phyloP scores from a whole-genome alignment of 306 rosid species.

The Phaseolus lunatus region DNA sequence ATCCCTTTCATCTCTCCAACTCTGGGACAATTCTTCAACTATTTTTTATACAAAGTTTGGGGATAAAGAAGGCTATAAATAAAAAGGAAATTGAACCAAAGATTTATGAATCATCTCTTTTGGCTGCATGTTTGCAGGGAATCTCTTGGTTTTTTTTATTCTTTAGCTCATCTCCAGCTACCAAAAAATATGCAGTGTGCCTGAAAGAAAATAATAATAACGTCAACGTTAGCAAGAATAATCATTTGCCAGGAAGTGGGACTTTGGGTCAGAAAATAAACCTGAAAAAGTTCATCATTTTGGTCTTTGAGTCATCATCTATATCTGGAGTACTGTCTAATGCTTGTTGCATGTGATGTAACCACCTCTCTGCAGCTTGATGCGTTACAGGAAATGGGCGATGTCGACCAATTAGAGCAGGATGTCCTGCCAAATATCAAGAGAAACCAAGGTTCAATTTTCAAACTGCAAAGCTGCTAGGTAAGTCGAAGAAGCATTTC shows the following conservation, averaged over 20 bases:
- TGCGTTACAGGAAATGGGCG: slow-evolving; percentile 87
- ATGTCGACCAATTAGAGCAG: slow-evolving; percentile 93
- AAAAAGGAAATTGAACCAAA: slow-evolving; percentile 11
- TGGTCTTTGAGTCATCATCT: slow-evolving; percentile 82
- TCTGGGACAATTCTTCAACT: background rate
- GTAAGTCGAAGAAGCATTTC: background rate
- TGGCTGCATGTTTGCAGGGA: slow-evolving; percentile 65
- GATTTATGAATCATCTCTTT: slow-evolving; percentile 39
- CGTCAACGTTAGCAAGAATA: background rate
- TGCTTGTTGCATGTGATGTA: slow-evolving; percentile 92
- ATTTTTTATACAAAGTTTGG: slow-evolving; percentile 1
- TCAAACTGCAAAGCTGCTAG: background rate
- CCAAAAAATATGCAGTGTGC: slow-evolving; percentile 92
- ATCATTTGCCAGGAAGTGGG: slow-evolving; percentile 16
- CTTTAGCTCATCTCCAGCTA: slow-evolving; percentile 88
- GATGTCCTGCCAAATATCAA: slow-evolving; percentile 73
- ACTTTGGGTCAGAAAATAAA: slow-evolving; percentile 28
- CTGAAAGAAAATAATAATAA: slow-evolving; percentile 49
- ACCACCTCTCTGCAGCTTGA: slow-evolving; percentile 92
- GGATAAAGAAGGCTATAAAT: background rate
- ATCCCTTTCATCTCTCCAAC: background rate
- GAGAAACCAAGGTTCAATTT: background rate
- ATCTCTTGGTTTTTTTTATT: slow-evolving; percentile 57
- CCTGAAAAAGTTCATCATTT: slow-evolving; percentile 87
- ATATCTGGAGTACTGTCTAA: slow-evolving; percentile 72